Conservation (phyloP, 106 monocot species). For the Agapanthus africanus region DNA sequence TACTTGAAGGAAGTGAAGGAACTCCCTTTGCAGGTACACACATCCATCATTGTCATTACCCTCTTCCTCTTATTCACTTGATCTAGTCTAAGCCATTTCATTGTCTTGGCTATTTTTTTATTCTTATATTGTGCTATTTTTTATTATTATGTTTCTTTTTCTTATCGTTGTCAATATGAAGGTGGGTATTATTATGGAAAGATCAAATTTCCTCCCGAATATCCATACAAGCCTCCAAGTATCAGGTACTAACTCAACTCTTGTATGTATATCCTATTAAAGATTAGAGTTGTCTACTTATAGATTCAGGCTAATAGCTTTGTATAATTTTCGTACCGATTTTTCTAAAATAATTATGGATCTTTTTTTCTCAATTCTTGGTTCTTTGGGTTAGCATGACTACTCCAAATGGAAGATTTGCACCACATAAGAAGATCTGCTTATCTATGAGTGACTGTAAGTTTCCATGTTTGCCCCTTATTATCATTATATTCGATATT, state of each 20-base stretch:
- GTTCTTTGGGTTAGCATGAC: conserved; percentile 60
- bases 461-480: conserved; percentile 12
- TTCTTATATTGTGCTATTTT: neutral
- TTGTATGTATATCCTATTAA: no score
- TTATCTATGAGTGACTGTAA: conserved; percentile 80
- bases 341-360: no score
- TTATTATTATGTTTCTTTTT: neutral
- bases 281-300: no score
- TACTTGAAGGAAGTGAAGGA: conserved; percentile 95
- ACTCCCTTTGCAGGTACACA: conserved; percentile 87
- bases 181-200: conserved; percentile 98
- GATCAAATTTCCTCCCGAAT: conserved; percentile 95
- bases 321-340: no score
- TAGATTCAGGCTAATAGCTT: no score
- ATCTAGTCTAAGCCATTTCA: no score
- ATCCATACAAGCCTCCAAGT: conserved; percentile 97
- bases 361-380: no score
- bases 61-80: no score
- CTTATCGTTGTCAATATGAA: no score
- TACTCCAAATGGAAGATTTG: conserved; percentile 97
- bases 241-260: conserved; percentile 86
- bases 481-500: neutral
- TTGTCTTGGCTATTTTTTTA: no score
- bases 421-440: conserved; percentile 82
- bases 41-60: no score